Conservation (phyloP, 164 flowering plant genomes). For the Platanus orientalis region DNA sequence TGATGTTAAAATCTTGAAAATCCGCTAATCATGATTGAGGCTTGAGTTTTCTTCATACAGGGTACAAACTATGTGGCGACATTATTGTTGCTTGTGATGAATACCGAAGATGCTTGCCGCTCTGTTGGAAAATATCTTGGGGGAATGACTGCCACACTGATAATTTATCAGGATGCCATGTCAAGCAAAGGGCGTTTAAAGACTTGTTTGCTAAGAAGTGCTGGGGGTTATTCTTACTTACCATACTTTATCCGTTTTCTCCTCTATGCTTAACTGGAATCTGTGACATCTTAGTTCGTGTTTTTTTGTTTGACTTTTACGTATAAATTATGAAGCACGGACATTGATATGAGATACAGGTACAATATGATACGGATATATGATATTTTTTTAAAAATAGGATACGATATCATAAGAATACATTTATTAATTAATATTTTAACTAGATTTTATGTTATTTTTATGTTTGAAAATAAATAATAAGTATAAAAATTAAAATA, state of each 20-base stretch:
- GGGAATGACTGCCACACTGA: conserved; percentile 84
- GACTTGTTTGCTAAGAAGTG: conserved; percentile 77
- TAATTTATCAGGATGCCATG: conserved; percentile 95
- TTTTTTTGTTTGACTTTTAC: conserved; percentile 5
- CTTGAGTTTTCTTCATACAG: conserved; percentile 34
- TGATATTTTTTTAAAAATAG: too few relatives aligned
- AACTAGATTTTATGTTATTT: too few relatives aligned
- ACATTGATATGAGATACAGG: too few relatives aligned
- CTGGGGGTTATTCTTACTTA: conserved; percentile 61
- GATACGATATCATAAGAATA: too few relatives aligned
- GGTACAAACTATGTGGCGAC: conserved; percentile 96
- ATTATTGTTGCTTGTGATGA: conserved; percentile 86
- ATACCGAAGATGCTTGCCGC: conserved; percentile 98
- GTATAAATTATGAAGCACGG: too few relatives aligned
- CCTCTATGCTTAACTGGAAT: too few relatives aligned
- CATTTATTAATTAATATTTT: too few relatives aligned
- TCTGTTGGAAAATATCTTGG: conserved; percentile 84
- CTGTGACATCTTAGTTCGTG: not conserved
- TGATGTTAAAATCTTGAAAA: not conserved
- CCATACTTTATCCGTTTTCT: too few relatives aligned
- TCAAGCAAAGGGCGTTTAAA: conserved; percentile 86
- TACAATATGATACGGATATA: too few relatives aligned
- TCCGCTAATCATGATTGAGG: not conserved
- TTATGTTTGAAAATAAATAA: too few relatives aligned
- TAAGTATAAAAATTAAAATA: too few relatives aligned